Percentiles rank a stretch among this genome's conserved stretches.
These are phyloP conservation scores for Talaromyces islandicus DNA, from an alignment of 2,329 filamentous ascomycete species.

Conservation along the genomic window DNA sequence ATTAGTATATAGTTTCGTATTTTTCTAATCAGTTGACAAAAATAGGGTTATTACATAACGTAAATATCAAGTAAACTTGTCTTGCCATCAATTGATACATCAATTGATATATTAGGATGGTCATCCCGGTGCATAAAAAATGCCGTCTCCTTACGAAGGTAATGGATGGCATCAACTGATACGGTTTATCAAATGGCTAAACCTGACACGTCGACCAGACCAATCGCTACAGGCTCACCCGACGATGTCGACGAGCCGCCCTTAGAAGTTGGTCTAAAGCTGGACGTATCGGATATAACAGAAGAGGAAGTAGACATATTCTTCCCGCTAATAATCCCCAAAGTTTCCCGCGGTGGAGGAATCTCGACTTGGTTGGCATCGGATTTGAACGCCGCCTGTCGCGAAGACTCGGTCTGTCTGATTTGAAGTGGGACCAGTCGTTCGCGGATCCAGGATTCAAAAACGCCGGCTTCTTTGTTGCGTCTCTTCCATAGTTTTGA, in stretches of 20 bases:
- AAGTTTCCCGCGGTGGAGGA: slow-evolving; percentile 14
- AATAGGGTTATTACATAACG: too few species aligned
- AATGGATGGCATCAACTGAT: too few species aligned
- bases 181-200: neutral
- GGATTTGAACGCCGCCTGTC: slow-evolving; percentile 29
- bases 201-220: neutral
- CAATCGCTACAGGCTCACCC: neutral
- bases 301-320: neutral
- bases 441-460: slow-evolving; percentile 32
- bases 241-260: neutral
- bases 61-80: too few species aligned
- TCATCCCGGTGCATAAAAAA: neutral
- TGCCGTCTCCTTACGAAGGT: neutral
- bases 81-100: too few species aligned
- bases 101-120: too few species aligned
- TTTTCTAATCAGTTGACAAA: too few species aligned
- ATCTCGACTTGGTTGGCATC: slow-evolving; percentile 30
- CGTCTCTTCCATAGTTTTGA: slow-evolving; percentile 31
- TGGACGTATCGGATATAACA: neutral
- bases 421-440: slow-evolving; percentile 33
- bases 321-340: too few species aligned
- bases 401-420: slow-evolving; percentile 21
- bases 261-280: neutral
- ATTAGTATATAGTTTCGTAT: too few species aligned
- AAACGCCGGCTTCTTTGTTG: slow-evolving; percentile 32